Evolutionary conservation across 768 basidiomycete genomes (phyloP), one percentile per base, ranked within the genome.

Genomic region (Calocybe gangraenosa): DNA sequence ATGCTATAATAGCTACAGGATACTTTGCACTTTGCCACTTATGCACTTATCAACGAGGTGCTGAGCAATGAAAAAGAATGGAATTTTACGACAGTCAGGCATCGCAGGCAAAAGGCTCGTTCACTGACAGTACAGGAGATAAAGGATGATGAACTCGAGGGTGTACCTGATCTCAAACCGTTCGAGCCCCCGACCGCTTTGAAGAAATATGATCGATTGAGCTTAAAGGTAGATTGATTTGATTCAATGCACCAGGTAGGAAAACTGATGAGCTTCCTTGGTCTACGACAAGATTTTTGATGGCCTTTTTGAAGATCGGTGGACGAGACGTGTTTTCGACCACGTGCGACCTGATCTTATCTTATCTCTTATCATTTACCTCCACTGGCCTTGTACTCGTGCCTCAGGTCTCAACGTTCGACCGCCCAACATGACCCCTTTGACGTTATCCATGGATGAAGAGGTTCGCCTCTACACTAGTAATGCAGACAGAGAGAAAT

Each of bases 401-500:
- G 9, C 30, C 14, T 8, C 30, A 31, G 30, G 14, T 31, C 30
- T 31, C 8, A 8, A 31, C 30, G 14, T 34, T 40, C 31, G n/a
- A n/a, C n/a, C n/a, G n/a, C n/a, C n/a, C n/a, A 28, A 18, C 3
- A 58, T 56, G 55, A 47, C 32, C n/a, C 13, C 47, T 19, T 21
- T 37, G 17, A 32, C 45, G 22, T 38, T 59, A 39, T 84, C 78
- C 44, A 78, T 93, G 46, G 93, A 96, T 60, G 92, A 96, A 75
- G 94, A 97, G 62, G 92, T 86, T 7, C 79, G 94, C 25, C 71
- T 96, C 10, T 91, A 90, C 70, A 82, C 77, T 11, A 90, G 80
- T 21, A 95, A 95, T 58, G 75, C 87, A 6, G 92, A 96, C 58
- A 73, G 95, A 40, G 96, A 97, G 61, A 84, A 82, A 58, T 86